Conservation (phyloP, 495 filamentous ascomycete genomes). For the Aeminium ludgeri region DNA sequence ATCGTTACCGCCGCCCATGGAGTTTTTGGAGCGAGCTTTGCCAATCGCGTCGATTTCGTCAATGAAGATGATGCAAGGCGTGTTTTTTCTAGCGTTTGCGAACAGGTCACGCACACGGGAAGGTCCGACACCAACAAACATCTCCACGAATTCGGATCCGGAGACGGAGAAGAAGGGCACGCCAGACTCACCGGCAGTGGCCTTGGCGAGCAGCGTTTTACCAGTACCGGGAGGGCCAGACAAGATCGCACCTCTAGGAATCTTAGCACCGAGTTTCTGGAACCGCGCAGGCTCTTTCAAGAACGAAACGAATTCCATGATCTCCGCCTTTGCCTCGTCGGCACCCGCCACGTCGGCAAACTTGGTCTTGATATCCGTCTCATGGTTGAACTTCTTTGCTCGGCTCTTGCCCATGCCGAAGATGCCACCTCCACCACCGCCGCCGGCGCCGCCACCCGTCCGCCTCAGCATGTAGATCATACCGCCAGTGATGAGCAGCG, state of each 20-base stretch:
- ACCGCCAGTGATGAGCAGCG: conserved; percentile 63
- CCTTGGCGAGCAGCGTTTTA: conserved; percentile 94
- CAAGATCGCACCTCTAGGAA: conserved; percentile 88
- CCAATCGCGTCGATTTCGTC: conserved; percentile 98
- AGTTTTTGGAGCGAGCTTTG: conserved; percentile 62
- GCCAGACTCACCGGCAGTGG: conserved; percentile 90
- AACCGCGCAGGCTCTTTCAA: conserved; percentile 78
- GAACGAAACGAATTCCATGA: conserved; percentile 99
- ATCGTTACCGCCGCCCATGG: conserved; percentile 77
- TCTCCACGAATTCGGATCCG: conserved; percentile 96
- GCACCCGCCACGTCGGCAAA: conserved; percentile 95
- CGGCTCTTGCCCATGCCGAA: conserved; percentile 92
- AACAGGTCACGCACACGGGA: conserved; percentile 92
- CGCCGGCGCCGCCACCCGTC: conserved; percentile 45
- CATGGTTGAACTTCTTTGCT: conserved; percentile 93
- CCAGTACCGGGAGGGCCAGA: conserved; percentile 93
- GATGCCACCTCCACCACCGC: conserved; percentile 53
- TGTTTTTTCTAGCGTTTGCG: conserved; percentile 82
- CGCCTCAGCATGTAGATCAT: conserved; percentile 57
- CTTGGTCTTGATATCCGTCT: conserved; percentile 87
- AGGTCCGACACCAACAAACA: conserved; percentile 97
- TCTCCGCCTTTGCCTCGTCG: conserved; percentile 96
- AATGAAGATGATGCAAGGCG: conserved; percentile 98
- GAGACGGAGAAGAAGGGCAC: conserved; percentile 97
- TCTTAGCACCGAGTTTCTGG: conserved; percentile 88